phyloP scores from a whole-genome alignment of 352 stramenopile species.

The Globisporangium takayamanum region DNA sequence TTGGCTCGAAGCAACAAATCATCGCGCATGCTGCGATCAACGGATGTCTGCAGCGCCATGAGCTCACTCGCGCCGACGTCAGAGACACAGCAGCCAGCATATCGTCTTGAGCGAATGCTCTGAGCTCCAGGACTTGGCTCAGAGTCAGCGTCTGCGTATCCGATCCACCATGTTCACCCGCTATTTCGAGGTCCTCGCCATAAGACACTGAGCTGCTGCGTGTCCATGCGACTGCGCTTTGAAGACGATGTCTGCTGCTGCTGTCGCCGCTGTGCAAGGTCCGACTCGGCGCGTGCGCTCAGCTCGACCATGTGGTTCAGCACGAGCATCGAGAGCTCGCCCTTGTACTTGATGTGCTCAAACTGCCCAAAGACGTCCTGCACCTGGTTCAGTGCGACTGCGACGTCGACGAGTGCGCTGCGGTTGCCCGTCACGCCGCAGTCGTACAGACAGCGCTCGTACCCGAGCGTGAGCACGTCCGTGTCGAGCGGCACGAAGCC shows the following conservation, averaged over 20 bases:
- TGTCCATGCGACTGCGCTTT: slow-evolving; percentile 30
- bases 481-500: slow-evolving; percentile 57
- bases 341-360: slow-evolving; percentile 74
- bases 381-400: slow-evolving; percentile 38
- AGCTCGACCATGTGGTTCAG: slow-evolving; percentile 59
- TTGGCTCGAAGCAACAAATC: too few relatives aligned
- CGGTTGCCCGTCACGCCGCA: slow-evolving; percentile 39
- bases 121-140: too few relatives aligned
- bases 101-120: too few relatives aligned
- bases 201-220: slow-evolving; percentile 2
- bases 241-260: not conserved
- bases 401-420: slow-evolving; percentile 42
- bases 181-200: too few relatives aligned
- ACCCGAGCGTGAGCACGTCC: slow-evolving; percentile 55
- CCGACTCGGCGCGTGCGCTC: slow-evolving; percentile 12
- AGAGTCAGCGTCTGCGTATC: too few relatives aligned
- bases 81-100: too few relatives aligned
- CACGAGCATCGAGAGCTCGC: slow-evolving; percentile 60
- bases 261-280: slow-evolving; percentile 8
- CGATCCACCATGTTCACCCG: too few relatives aligned
- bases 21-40: too few relatives aligned
- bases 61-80: too few relatives aligned
- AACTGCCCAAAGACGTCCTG: slow-evolving; percentile 57
- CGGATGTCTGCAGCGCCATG: too few relatives aligned
- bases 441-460: slow-evolving; percentile 46